Percentiles rank a stretch among this genome's conserved stretches.
Conservation (phyloP, 139 green algal species). For the Coelastrella sp. region DNA sequence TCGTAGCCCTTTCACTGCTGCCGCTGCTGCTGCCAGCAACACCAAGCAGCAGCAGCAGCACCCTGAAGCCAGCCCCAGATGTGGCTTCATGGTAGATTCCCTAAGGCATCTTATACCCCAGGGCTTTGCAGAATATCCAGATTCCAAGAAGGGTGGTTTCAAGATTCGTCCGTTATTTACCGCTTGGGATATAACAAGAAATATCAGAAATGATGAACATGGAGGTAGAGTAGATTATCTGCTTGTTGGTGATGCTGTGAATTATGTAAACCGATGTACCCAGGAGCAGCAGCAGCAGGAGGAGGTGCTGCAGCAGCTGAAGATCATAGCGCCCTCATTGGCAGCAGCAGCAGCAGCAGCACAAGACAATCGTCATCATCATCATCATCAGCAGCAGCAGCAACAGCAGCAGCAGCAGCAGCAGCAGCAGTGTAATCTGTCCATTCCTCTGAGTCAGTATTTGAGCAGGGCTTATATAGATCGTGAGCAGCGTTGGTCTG, state of each 20-base stretch:
- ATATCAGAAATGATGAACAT: neutral
- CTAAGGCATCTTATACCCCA: neutral
- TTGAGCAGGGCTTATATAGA: neutral
- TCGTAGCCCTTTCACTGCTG: neutral
- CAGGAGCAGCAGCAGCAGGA: neutral
- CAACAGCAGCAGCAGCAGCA: slow-evolving; percentile 12
- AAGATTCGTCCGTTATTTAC: neutral
- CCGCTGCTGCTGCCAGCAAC: neutral
- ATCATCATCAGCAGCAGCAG: neutral
- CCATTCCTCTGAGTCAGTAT: neutral
- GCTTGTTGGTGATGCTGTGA: neutral
- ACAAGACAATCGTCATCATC: neutral
- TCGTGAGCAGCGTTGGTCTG: neutral
- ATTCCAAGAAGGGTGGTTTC: neutral
- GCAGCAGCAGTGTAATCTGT: neutral
- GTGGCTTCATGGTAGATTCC: neutral
- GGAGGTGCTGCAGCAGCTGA: neutral
- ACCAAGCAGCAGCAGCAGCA: neutral
- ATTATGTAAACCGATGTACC: neutral
- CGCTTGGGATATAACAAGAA: neutral
- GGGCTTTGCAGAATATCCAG: neutral
- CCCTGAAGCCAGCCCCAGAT: neutral
- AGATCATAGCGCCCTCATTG: neutral
- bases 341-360: neutral
- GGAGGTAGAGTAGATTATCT: neutral